A percentile compares a stretch with the other conserved stretches of the same genome.
Evolutionary conservation across 768 basidiomycete species (phyloP).

Genomic region (Leccinum variicolor): DNA sequence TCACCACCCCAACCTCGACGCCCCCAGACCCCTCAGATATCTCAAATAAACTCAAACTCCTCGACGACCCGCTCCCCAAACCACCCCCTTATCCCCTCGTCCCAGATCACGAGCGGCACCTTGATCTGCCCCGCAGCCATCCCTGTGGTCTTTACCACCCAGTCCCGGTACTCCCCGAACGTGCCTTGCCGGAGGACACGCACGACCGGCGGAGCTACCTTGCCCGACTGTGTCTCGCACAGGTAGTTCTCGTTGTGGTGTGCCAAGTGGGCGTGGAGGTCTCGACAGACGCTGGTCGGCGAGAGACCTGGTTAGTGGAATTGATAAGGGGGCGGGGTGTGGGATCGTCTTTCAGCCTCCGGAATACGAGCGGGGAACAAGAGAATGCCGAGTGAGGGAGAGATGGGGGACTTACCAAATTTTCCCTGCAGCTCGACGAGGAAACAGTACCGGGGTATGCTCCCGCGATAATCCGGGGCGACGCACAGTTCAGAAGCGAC

Average conservation of each 20-base stretch:
- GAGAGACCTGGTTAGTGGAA: not conserved
- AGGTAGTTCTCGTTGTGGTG: slow-evolving; percentile 16
- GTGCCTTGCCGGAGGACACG: slow-evolving; percentile 18
- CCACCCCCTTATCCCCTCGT: slow-evolving; percentile 13
- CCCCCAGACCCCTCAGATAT: too few relatives aligned
- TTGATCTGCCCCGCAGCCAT: slow-evolving; percentile 20
- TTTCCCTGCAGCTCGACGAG: slow-evolving; percentile 16
- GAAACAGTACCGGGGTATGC: slow-evolving; percentile 16
- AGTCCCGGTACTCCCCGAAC: slow-evolving; percentile 19
- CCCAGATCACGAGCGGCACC: slow-evolving; percentile 15
- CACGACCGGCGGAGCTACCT: slow-evolving; percentile 10
- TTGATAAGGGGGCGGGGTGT: too few relatives aligned
- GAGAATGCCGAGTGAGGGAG: too few relatives aligned
- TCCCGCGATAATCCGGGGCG: slow-evolving; percentile 16
- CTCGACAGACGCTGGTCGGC: not conserved
- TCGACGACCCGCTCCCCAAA: slow-evolving; percentile 10
- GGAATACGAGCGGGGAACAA: not conserved
- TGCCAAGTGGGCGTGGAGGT: slow-evolving; percentile 8
- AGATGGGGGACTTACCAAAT: slow-evolving; percentile 2
- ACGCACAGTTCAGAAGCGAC: slow-evolving; percentile 22
- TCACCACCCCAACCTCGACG: too few relatives aligned
- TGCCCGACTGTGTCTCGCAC: slow-evolving; percentile 6
- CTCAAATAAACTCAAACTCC: slow-evolving; percentile 6
- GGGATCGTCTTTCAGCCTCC: not conserved
- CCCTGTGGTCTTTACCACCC: slow-evolving; percentile 16